phyloP scores from a whole-genome alignment of 2,329 filamentous ascomycete species.

The Aspergillus sp. region DNA sequence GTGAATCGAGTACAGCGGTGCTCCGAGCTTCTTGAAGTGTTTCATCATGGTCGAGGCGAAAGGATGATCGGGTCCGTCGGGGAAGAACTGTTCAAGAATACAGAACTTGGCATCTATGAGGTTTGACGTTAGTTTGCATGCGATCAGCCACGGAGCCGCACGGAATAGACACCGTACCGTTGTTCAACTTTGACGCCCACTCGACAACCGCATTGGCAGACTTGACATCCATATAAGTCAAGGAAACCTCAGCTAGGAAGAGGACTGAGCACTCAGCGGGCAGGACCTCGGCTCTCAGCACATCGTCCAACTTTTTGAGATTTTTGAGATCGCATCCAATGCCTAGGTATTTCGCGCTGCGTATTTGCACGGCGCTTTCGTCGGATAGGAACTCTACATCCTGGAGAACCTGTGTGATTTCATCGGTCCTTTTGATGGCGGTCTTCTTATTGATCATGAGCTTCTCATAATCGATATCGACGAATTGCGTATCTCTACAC shows the following conservation, averaged over 20 bases:
- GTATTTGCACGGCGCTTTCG: constrained; percentile 53
- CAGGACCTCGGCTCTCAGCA: constrained; percentile 61
- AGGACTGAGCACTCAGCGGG: constrained; percentile 64
- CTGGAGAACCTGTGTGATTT: constrained; percentile 57
- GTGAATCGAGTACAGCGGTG: constrained; percentile 72
- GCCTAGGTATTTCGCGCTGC: constrained; percentile 72
- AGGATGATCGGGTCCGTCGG: constrained; percentile 73
- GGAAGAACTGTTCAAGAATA: constrained; percentile 81
- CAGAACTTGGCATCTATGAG: constrained; percentile 69
- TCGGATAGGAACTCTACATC: constrained; percentile 43
- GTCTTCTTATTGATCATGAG: constrained; percentile 73
- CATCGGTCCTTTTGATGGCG: constrained; percentile 64
- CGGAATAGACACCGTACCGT: constrained; percentile 56
- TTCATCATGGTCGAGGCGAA: constrained; percentile 84
- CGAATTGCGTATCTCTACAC: constrained; percentile 64
- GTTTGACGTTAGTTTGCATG: constrained; percentile 5
- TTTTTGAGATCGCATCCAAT: constrained; percentile 80
- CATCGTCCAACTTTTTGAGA: constrained; percentile 59
- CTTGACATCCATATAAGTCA: constrained; percentile 81
- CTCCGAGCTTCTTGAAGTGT: constrained; percentile 79
- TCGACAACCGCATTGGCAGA: constrained; percentile 72
- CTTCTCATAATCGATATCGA: constrained; percentile 84
- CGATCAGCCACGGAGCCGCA: neutral
- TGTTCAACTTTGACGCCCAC: constrained; percentile 72
- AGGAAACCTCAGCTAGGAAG: constrained; percentile 85